Percentiles rank a stretch among this genome's conserved stretches.
phyloP scores from a whole-genome alignment of 2,329 filamentous ascomycete species.

The Phoma sp. region DNA sequence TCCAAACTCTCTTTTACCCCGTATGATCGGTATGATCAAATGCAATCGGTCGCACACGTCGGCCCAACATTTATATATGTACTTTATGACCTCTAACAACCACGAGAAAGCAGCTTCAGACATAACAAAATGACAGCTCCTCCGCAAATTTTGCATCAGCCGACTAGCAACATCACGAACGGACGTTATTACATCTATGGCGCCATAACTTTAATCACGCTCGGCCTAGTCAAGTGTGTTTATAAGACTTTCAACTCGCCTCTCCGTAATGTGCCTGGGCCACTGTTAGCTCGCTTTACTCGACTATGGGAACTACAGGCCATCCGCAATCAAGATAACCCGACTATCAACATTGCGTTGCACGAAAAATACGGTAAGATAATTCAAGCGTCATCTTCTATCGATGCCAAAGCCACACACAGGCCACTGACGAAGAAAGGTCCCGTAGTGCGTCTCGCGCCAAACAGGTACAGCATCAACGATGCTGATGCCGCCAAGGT shows the following conservation, averaged over 20 bases:
- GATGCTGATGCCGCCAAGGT: slow-evolving; percentile 14
- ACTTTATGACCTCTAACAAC: not conserved
- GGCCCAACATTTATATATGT: not conserved
- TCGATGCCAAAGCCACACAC: too few species aligned
- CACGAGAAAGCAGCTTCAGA: not conserved
- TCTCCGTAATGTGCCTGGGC: slow-evolving; percentile 52
- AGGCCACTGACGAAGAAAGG: slow-evolving; percentile 3
- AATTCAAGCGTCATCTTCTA: not conserved
- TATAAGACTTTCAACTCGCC: slow-evolving; percentile 27
- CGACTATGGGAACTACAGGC: slow-evolving; percentile 53
- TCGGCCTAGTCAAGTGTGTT: not conserved
- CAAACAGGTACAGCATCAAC: slow-evolving; percentile 24
- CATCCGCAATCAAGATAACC: slow-evolving; percentile 46
- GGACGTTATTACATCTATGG: not conserved
- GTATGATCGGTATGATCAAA: too few species aligned
- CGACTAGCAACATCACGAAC: not conserved
- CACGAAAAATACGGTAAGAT: slow-evolving; percentile 48
- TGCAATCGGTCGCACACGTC: too few species aligned
- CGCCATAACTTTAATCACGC: not conserved
- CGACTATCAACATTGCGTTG: slow-evolving; percentile 48
- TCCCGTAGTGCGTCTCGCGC: slow-evolving; percentile 20
- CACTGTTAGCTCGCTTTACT: slow-evolving; percentile 53
- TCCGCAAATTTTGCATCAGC: not conserved
- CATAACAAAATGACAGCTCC: not conserved
- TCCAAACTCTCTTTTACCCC: too few species aligned